Percentiles rank a stretch among this genome's conserved stretches.
Evolutionary conservation across 495 filamentous ascomycete species (phyloP).

Genomic region (Penicillium atrosanguineum): DNA sequence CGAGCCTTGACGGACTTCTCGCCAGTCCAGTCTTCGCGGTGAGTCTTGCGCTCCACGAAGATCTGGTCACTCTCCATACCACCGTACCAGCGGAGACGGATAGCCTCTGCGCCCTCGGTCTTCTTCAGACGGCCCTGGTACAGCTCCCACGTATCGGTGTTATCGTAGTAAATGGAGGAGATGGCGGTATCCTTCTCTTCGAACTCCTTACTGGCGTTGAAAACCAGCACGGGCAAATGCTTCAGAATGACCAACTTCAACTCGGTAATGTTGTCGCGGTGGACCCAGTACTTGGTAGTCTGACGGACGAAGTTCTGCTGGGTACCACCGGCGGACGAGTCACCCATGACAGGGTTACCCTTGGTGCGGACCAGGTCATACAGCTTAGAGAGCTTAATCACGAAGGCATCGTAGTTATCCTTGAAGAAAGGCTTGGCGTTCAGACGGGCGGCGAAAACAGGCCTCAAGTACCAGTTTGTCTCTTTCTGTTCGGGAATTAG

Average conservation of each 20-base stretch:
- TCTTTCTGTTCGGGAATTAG: constrained; percentile 64
- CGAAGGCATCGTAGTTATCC: constrained; percentile 95
- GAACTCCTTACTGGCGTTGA: constrained; percentile 97
- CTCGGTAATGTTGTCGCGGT: constrained; percentile 97
- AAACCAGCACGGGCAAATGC: constrained; percentile 95
- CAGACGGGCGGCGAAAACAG: constrained; percentile 87
- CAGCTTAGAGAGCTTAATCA: constrained; percentile 91
- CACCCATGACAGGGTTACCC: constrained; percentile 88
- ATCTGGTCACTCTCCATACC: constrained; percentile 92
- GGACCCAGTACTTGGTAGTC: constrained; percentile 99
- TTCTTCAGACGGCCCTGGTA: constrained; percentile 95
- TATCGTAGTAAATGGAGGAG: constrained; percentile 98
- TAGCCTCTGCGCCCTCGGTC: constrained; percentile 95
- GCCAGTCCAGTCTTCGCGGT: constrained; percentile 98
- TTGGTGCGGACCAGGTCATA: constrained; percentile 93
- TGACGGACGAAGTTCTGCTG: constrained; percentile 97
- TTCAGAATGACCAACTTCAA: constrained; percentile 96
- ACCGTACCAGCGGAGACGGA: constrained; percentile 95
- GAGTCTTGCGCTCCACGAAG: constrained; percentile 97
- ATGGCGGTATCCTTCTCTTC: constrained; percentile 86
- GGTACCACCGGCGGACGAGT: constrained; percentile 82
- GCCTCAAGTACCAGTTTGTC: constrained; percentile 89
- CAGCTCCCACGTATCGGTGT: constrained; percentile 86
- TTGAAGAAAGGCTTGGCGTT: constrained; percentile 97
- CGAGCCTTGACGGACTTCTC: constrained; percentile 98